Conservation (phyloP, 768 basidiomycete genomes). For the Leccinum boreale region DNA sequence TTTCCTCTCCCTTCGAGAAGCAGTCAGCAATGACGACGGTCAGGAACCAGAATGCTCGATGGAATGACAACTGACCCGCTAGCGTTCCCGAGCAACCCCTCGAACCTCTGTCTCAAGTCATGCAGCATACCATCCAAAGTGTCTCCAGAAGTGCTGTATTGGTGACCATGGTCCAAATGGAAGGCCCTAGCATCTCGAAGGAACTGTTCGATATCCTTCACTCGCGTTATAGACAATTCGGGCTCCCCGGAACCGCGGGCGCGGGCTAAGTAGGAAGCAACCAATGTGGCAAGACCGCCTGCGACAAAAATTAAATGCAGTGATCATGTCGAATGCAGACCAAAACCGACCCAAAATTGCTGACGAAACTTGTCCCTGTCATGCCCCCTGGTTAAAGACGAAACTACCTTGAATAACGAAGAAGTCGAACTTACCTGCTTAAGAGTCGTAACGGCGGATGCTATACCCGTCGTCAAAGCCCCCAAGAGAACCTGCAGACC, state of each 20-base stretch:
- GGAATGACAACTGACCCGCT: constrained; percentile 16
- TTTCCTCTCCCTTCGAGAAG: constrained; percentile 17
- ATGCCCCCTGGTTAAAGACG: neutral
- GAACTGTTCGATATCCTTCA: constrained; percentile 63
- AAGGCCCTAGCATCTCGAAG: constrained; percentile 61
- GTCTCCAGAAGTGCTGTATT: constrained; percentile 11
- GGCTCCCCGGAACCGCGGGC: constrained; percentile 70
- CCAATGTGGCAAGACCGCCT: constrained; percentile 66
- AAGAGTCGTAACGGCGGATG: constrained; percentile 43
- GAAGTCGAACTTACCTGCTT: constrained; percentile 34
- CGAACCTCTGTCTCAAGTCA: constrained; percentile 22
- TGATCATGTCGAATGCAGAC: neutral
- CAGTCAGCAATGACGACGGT: neutral
- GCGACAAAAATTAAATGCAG: neutral
- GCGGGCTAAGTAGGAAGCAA: constrained; percentile 71
- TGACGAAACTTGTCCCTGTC: constrained; percentile 32
- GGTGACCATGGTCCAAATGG: constrained; percentile 53
- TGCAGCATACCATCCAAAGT: constrained; percentile 8
- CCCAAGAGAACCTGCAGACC: constrained; percentile 62
- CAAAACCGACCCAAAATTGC: constrained; percentile 36
- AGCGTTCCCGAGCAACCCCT: constrained; percentile 27
- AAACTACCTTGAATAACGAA: too few relatives aligned
- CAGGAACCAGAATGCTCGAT: neutral
- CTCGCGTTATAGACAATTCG: constrained; percentile 52
- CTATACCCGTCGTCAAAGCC: constrained; percentile 62